phyloP scores from a whole-genome alignment of 305 asterid species.

The Rubia balearica region DNA sequence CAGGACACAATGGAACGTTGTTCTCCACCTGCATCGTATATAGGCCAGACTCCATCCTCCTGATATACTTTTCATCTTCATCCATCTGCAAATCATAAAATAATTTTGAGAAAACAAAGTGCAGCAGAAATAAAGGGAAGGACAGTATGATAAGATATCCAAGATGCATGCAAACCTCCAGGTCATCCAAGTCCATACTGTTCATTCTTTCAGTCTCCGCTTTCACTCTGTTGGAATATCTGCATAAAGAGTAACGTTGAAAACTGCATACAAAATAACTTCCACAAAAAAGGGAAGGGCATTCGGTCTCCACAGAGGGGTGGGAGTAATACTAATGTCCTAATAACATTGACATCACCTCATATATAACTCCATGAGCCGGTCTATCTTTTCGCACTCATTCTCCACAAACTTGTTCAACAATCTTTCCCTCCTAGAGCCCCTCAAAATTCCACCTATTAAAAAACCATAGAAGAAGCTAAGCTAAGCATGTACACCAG shows the following conservation, averaged over 20 bases:
- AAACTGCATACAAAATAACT: background rate
- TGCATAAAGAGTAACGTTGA: slow-evolving; percentile 18
- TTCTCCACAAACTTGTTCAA: slow-evolving; percentile 90
- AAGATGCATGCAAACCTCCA: slow-evolving; percentile 51
- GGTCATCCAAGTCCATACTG: slow-evolving; percentile 67
- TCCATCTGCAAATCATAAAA: slow-evolving; percentile 52
- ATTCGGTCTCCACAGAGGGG: background rate
- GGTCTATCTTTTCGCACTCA: slow-evolving; percentile 91
- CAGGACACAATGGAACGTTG: background rate
- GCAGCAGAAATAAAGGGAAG: background rate
- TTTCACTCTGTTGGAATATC: slow-evolving; percentile 83
- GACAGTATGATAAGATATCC: background rate
- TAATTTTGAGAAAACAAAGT: background rate
- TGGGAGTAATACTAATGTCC: background rate
- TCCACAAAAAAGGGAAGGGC: background rate
- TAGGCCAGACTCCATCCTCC: slow-evolving; percentile 86
- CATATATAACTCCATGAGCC: slow-evolving; percentile 94
- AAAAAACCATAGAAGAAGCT: slow-evolving; percentile 13
- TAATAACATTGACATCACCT: slow-evolving; percentile 38
- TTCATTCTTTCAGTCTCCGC: slow-evolving; percentile 61
- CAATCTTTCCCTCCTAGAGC: slow-evolving; percentile 92
- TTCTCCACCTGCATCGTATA: slow-evolving; percentile 76
- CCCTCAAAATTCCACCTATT: slow-evolving; percentile 88
- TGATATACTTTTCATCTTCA: slow-evolving; percentile 79
- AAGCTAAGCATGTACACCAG: background rate